Conservation (phyloP, 1,284 basidiomycete species). For the Peniophora sp. region DNA sequence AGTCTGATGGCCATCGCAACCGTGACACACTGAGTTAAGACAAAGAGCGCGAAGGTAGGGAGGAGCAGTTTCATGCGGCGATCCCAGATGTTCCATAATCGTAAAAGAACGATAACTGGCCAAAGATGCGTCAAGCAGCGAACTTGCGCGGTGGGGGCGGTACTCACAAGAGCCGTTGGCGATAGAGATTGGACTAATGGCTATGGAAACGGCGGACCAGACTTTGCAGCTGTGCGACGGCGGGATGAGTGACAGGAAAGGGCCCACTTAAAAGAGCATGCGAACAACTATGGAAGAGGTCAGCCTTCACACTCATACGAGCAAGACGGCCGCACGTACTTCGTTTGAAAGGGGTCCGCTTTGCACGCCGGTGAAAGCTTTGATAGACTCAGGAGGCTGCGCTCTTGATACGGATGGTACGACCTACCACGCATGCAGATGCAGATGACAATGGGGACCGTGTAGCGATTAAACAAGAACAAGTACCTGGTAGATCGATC, state of each 20-base stretch:
- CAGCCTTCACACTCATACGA: background rate
- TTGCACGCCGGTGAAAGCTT: background rate
- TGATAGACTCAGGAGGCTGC: background rate
- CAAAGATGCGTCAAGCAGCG: background rate
- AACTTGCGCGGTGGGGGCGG: background rate
- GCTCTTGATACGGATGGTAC: background rate
- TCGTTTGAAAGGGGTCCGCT: background rate
- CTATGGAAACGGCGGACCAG: conserved; percentile 24
- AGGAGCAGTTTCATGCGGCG: conserved; percentile 26
- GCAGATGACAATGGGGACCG: conserved; percentile 30
- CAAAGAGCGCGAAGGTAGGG: conserved; percentile 23
- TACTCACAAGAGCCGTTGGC: conserved; percentile 31
- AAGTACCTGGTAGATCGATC: conserved; percentile 32
- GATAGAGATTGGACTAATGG: conserved; percentile 28
- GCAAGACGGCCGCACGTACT: background rate
- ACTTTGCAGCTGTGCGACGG: conserved; percentile 24
- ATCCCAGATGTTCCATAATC: conserved; percentile 35
- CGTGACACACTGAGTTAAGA: conserved; percentile 21
- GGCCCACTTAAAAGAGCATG: background rate
- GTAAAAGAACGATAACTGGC: conserved; percentile 31
- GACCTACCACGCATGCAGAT: conserved; percentile 27
- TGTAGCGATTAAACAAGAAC: conserved; percentile 40
- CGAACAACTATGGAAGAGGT: conserved; percentile 13
- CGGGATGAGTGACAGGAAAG: background rate
- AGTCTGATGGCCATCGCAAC: conserved; percentile 16